These are phyloP conservation scores for Elsinoe perseae DNA, from an alignment of 2,329 filamentous ascomycete species.

Conservation along the genomic window DNA sequence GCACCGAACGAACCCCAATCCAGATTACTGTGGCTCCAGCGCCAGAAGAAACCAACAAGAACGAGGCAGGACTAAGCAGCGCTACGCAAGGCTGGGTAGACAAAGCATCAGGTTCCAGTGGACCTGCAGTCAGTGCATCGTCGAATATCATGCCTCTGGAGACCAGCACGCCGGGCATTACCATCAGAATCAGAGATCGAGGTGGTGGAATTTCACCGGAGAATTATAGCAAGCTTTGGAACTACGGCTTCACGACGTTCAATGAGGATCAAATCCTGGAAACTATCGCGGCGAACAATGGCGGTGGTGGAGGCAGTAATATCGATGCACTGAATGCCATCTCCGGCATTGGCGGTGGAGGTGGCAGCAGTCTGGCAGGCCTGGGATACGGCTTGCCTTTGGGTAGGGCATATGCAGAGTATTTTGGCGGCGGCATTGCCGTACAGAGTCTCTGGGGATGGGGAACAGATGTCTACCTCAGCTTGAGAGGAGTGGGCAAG, in stretches of 20 bases:
- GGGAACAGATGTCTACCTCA: slow-evolving; percentile 65
- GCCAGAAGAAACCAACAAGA: slow-evolving; percentile 39
- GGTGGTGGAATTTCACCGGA: slow-evolving; percentile 86
- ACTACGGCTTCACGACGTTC: slow-evolving; percentile 95
- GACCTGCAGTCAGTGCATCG: slow-evolving; percentile 22
- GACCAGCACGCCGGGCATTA: slow-evolving; percentile 66
- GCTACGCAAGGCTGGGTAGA: slow-evolving; percentile 33
- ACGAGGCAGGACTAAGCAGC: slow-evolving; percentile 25
- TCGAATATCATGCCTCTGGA: slow-evolving; percentile 39
- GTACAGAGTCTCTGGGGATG: slow-evolving; percentile 96
- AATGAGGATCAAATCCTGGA: slow-evolving; percentile 53
- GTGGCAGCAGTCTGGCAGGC: slow-evolving; percentile 74
- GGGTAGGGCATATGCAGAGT: slow-evolving; percentile 90
- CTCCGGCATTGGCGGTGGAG: slow-evolving; percentile 60
- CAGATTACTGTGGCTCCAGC: slow-evolving; percentile 83
- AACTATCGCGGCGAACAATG: slow-evolving; percentile 37
- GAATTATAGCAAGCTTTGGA: slow-evolving; percentile 82
- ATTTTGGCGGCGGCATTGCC: slow-evolving; percentile 89
- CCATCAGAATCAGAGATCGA: slow-evolving; percentile 90
- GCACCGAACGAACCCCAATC: slow-evolving; percentile 70
- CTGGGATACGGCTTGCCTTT: slow-evolving; percentile 81
- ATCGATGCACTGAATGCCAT: slow-evolving; percentile 69
- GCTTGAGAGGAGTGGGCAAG: slow-evolving; percentile 52
- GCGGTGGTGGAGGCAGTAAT: slow-evolving; percentile 34
- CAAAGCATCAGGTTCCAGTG: slow-evolving; percentile 25